Base-by-base conservation (phyloP, 768 basidiomycete genomes). In the Daedaleopsis sinensis region DNA sequence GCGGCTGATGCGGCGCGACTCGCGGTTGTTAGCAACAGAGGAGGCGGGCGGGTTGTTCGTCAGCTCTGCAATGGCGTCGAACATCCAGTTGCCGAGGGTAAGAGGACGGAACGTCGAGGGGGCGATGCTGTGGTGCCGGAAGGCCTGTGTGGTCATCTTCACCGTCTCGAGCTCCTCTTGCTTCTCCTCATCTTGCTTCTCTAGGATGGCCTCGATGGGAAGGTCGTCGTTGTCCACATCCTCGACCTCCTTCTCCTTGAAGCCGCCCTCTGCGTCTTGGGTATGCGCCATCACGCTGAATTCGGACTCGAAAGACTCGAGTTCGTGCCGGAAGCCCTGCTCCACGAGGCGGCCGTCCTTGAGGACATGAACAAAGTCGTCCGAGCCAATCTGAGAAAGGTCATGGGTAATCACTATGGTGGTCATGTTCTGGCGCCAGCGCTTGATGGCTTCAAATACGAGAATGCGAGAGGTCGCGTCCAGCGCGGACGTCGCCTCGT, bases 361-460 rank as follows among this genome's bases (percentile, higher is more conserved):
- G 79, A 98, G 87, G 3, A 98, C 91, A 71, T 98, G 97, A 13
- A 97, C 93, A 65, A 97, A 98, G 73, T 98, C 96, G 15, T 78
- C 73, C 0, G 76, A 55, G 21, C 76, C 74, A 64, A 99, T 90
- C 65, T 95, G 92, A 1, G 89, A 88, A 18, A 98, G 85, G 67
- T 98, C 97, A 74, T 98, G 96, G 0, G 96, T 98, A 72, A 98
- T 97, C 63, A 96, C 89, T 70, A 96, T 88, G 7, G 93, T 97
- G 5, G 93, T 98, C 67, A 85, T 87, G 77, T 90, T 89, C 16
- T 71, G 70, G 8, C 93, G 81, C 90, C 90, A 93, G 3, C 74
- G 74, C 68, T 82, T 83, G 73, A 87, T 77, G 1, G 89, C 89
- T 59, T 86, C 83, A 53, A 93, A 93, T 19, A 98, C 93, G 48